Evolutionary conservation across 768 basidiomycete species (phyloP).

Genomic region (Xerocomellus intermedius): DNA sequence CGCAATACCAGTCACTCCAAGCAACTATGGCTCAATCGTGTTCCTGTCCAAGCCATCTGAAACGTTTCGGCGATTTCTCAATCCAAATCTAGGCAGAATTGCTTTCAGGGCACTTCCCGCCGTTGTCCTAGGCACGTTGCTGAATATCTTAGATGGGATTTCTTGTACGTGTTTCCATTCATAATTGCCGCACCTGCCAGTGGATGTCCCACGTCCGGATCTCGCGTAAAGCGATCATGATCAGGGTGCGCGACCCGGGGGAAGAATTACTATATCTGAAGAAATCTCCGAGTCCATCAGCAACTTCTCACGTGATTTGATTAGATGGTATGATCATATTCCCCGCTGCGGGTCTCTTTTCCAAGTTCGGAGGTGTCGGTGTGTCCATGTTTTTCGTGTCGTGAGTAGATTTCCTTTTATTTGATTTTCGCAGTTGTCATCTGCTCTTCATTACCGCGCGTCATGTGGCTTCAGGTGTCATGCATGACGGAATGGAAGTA

Average conservation of each 20-base stretch:
- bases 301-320: constrained; percentile 7
- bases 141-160: constrained; percentile 93
- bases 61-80: constrained; percentile 7
- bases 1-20: background rate
- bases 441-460: constrained; percentile 4
- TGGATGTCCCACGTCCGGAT: background rate
- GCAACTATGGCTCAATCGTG: constrained; percentile 12
- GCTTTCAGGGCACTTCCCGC: constrained; percentile 63
- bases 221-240: constrained; percentile 4
- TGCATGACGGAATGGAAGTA: background rate
- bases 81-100: constrained; percentile 18
- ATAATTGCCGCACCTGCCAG: background rate
- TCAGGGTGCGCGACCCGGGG: background rate
- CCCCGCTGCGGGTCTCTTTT: constrained; percentile 78
- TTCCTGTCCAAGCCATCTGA: constrained; percentile 6
- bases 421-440: background rate
- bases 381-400: constrained; percentile 96
- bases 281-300: background rate
- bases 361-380: constrained; percentile 79
- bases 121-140: constrained; percentile 75
- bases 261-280: background rate
- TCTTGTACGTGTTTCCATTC: constrained; percentile 58
- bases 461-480: background rate
- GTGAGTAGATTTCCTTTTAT: constrained; percentile 36
- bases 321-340: constrained; percentile 95